Conservation (phyloP, 345 rosid genomes). For the Orychophragmus violaceus region DNA sequence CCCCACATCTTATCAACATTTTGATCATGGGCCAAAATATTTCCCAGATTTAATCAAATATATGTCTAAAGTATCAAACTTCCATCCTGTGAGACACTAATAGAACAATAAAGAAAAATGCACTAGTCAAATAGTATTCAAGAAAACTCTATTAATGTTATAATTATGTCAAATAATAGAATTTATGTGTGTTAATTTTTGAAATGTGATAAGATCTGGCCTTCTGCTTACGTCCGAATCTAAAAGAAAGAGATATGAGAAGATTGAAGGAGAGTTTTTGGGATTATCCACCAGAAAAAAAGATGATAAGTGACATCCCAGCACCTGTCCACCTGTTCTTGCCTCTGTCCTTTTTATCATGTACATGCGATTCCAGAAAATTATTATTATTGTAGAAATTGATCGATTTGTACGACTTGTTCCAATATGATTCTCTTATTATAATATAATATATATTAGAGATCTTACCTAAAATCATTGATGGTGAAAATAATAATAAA, state of each 20-base stretch:
- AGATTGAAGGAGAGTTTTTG: not conserved
- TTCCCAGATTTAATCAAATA: not conserved
- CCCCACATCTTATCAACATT: not conserved
- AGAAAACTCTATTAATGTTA: not conserved
- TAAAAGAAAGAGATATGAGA: not conserved
- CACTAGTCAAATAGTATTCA: not conserved
- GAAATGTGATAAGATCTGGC: not conserved
- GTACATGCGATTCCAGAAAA: conserved; percentile 15
- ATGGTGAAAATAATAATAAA: not conserved
- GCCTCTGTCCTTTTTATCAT: conserved; percentile 12
- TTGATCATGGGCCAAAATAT: not conserved
- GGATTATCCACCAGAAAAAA: conserved; percentile 23
- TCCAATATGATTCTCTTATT: not conserved
- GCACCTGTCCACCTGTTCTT: conserved; percentile 27
- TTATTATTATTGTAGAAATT: not conserved
- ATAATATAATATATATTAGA: not conserved
- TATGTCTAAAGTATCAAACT: not conserved
- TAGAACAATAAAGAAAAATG: not conserved
- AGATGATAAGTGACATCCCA: conserved; percentile 17
- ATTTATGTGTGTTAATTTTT: not conserved
- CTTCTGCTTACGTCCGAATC: conserved; percentile 10
- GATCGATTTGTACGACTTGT: conserved; percentile 5
- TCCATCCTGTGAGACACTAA: not conserved
- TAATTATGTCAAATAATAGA: not conserved
- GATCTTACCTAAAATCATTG: conserved; percentile 18